Base-by-base conservation (phyloP, 345 rosid species). In the Lepidium didymum region DNA sequence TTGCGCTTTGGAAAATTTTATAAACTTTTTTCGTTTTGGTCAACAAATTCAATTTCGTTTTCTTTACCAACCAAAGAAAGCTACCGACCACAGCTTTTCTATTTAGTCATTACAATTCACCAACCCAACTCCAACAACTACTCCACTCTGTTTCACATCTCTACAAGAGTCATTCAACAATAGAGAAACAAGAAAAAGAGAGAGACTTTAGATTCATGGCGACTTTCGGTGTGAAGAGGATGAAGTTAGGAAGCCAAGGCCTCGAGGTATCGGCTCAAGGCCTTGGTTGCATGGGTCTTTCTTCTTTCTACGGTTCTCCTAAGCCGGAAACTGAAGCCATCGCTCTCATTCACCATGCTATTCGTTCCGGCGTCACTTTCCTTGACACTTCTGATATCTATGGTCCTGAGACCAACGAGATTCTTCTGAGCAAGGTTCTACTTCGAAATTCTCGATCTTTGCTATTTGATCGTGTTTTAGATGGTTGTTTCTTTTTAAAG, bases 371-470 rank as follows among this genome's bases (percentile, higher is more conserved):
- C 50, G 25, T 82, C 18, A 82, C 84, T 51, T 70, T 78, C 38
- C 72, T 82, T 3, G 86, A 80, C 12, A 80, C 86, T 36, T 67
- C 84, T 0, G 75, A 81, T 10, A 8, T 70, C 10, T 78, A 81
- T 49, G 85, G 82, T 11, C 81, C 80, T 8, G 29, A 78, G 16
- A 81, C 78, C 37, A 81, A 76, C 4, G 83, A 80, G 34, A 12
- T 76, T 29, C 81, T 81, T 2, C 53, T 81, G 19, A 70, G 82
- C 1, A 72, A 81, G 80, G 78, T 77, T 43, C 23, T 43, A 9
- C 44, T 53, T 67, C 33, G 10, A 57, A 13, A 6, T 12, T 38
- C 45, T 45, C 45, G 11, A 56, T 34, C 46, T 42, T n/a, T 8
- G 9, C n/a, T n/a, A 7, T 16, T 44, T 44, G 19, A 6, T n/a